Evolutionary conservation across 352 stramenopile species (phyloP).

Genomic region (Phytophthora podocarpi): DNA sequence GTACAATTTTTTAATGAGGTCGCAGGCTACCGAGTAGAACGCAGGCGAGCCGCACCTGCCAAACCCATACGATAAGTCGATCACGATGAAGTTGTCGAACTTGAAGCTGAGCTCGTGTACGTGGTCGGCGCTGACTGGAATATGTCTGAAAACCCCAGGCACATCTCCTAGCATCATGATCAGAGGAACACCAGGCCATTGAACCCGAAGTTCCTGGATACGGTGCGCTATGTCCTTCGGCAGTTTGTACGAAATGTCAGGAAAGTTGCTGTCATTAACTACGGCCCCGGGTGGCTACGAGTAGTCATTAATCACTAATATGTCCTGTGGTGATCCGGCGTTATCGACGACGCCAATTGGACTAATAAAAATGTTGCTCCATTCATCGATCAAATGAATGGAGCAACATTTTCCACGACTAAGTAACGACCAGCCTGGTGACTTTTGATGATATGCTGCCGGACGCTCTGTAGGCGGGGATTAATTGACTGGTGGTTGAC

Average conservation of each 20-base stretch:
- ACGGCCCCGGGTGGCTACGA: not conserved
- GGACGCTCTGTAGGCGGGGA: not conserved
- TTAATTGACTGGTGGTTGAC: not conserved
- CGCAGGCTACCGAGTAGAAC: not conserved
- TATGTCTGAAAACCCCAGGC: not conserved
- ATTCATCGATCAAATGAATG: not conserved
- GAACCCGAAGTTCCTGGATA: not conserved
- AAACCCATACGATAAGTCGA: not conserved
- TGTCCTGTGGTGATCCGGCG: not conserved
- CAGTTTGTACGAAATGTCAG: not conserved
- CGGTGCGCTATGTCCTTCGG: not conserved
- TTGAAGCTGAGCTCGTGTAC: not conserved
- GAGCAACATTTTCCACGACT: not conserved
- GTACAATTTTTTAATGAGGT: not conserved
- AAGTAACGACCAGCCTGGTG: not conserved
- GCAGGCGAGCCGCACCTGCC: not conserved
- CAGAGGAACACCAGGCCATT: not conserved
- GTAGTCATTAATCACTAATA: slow-evolving; percentile 4
- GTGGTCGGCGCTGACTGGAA: not conserved
- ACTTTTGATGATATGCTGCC: not conserved
- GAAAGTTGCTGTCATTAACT: not conserved
- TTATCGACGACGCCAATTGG: not conserved
- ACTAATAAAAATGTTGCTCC: not conserved
- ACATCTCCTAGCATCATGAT: not conserved
- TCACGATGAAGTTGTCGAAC: too few species aligned